Conservation (phyloP, 1,139 yeast species). For the Hansenula sp. region DNA sequence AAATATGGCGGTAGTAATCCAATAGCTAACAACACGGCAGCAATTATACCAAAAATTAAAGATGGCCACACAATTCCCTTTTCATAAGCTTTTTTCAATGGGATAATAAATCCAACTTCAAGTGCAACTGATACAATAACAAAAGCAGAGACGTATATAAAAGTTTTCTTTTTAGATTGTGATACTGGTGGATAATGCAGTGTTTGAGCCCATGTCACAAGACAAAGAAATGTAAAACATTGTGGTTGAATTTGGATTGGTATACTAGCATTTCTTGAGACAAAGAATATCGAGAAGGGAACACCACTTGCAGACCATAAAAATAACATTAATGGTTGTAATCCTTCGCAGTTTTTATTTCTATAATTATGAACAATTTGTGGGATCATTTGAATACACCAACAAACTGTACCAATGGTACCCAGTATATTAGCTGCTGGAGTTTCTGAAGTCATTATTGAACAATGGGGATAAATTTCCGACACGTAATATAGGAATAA, state of each 20-base stretch:
- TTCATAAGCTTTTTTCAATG: conserved; percentile 51
- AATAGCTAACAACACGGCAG: conserved; percentile 60
- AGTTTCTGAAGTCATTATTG: conserved; percentile 6
- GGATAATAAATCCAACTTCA: conserved; percentile 61
- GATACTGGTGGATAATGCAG: conserved; percentile 67
- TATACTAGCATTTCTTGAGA: conserved; percentile 58
- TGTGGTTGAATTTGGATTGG: conserved; percentile 79
- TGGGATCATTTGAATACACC: conserved; percentile 84
- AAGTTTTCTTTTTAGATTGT: conserved; percentile 30
- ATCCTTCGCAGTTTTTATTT: conserved; percentile 69
- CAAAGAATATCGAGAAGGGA: conserved; percentile 72
- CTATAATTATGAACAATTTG: conserved; percentile 67
- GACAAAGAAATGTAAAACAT: conserved; percentile 61
- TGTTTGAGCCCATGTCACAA: conserved; percentile 60
- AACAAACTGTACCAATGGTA: conserved; percentile 74
- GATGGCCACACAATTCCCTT: conserved; percentile 61
- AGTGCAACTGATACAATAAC: conserved; percentile 45
- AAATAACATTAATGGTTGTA: conserved; percentile 72
- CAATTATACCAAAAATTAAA: conserved; percentile 64
- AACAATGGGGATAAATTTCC: background rate
- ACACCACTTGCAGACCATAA: conserved; percentile 75
- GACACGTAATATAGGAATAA: too few species aligned
- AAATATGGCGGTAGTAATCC: conserved; percentile 85
- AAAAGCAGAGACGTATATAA: conserved; percentile 31
- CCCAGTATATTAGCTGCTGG: conserved; percentile 64